These are phyloP conservation scores for Paramecium pentaurelia DNA, from an alignment of 73 alveolate genomes.

Conservation along the genomic window DNA sequence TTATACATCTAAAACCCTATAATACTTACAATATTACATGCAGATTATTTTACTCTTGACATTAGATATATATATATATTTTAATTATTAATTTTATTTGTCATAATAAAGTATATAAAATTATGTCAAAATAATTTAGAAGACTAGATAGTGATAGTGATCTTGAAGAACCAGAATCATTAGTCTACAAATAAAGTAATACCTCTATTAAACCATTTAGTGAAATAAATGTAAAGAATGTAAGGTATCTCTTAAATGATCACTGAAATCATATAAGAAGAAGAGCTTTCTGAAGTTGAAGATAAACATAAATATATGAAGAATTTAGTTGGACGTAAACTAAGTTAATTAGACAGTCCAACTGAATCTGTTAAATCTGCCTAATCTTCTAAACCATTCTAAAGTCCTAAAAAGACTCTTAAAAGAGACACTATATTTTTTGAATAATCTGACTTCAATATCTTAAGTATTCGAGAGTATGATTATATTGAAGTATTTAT, in stretches of 20 bases:
- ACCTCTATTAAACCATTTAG: not conserved
- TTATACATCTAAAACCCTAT: not conserved
- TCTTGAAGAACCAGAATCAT: not conserved
- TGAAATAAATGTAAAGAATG: not conserved
- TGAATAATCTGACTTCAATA: not conserved
- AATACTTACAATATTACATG: not conserved
- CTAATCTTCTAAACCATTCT: conserved; percentile 24
- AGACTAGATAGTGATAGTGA: not conserved
- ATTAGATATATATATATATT: not conserved
- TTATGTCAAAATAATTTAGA: not conserved
- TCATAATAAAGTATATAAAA: not conserved
- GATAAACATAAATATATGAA: conserved; percentile 29
- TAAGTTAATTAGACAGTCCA: conserved; percentile 1
- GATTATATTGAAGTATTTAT: not conserved
- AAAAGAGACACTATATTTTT: not conserved
- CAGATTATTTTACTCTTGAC: conserved; percentile 16
- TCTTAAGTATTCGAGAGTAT: not conserved
- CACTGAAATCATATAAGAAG: conserved; percentile 13
- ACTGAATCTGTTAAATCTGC: conserved; percentile 38
- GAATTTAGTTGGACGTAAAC: conserved; percentile 26
- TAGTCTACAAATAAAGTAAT: not conserved
- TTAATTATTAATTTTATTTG: not conserved
- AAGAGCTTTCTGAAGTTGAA: not conserved
- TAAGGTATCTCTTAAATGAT: not conserved
- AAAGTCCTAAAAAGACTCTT: not conserved